Evolutionary conservation across 257 asterid species (phyloP), one percentile per base, ranked within the genome.

Genomic region (Scutellaria minor): DNA sequence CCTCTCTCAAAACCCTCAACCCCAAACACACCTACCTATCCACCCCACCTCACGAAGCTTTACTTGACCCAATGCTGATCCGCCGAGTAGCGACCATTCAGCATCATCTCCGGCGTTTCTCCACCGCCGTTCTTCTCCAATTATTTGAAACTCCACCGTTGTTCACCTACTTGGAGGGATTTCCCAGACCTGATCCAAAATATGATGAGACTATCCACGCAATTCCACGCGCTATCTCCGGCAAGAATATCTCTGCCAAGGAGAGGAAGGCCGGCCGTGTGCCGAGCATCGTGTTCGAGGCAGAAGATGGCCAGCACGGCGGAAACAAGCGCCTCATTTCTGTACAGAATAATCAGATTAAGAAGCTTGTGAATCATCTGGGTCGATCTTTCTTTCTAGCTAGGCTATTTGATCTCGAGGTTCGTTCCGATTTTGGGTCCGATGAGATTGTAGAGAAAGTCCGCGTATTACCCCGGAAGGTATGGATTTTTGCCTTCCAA

Each of bases 311-410:
- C 14, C 94, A 95, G 79, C 88, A 86, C 70, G 99, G 99, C 27
- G 98, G 98, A 69, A 95, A 88, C 76, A 92, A 95, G 84, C 87
- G 96, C 66, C 96, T 95, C 63, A 82, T 95, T 66, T 88, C 98
- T 3, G 96, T 95, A 5, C 88, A 86, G 64, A 66, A 75, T 9
- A 95, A 95, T 66, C 98, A 92, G 95, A 86, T 95, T 22, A 92
- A 89, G 87, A 95, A 95, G 83, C 98, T 95, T 24, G 97, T 95
- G 18, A 86, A 53, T 73, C 90, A 87, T 61, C 13, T 90, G 68
- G 97, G 99, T 0, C 83, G 79, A 22, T 67, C 94, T 3, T 86
- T 85, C 83, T 92, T 95, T 48, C 92, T 92, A 5, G 85, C 96
- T 6, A 80, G 97, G 71, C 52, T 89, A 48, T 95, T 87, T 73